Base-by-base conservation (phyloP, 2,329 filamentous ascomycete genomes). In the Boeremia lycopersici region DNA sequence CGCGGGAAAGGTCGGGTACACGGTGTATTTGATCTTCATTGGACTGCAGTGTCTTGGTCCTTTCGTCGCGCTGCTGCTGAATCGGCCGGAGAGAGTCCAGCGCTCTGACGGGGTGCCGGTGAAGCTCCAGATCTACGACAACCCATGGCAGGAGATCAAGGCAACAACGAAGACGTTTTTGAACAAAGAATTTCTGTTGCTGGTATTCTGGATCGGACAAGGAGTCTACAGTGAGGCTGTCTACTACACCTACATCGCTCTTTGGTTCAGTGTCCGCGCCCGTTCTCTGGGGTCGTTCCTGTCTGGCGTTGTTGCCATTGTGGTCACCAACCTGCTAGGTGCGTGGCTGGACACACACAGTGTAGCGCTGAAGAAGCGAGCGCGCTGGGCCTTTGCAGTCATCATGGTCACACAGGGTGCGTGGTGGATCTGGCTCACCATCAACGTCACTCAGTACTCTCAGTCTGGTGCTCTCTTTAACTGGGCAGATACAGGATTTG, bases 371-470 rank as follows among this genome's bases (percentile, higher is more conserved):
- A 83, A 81, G 61, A 67, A 74, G 0, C 78, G 86, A 12, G 78
- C 81, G 1, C 76, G 86, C 4, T 75, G 70, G 3, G 77, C 83
- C 0, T 89, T 88, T 58, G 76, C 73, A 49, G 59, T 76, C 6
- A 78, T 86, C 42, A 74, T 82, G 23, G 74, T 78, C 0, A 64
- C 86, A 0, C 86, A 89, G 61, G 87, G 86, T 0, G 85, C 77
- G 0, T 89, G 86, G 82, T 90, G 88, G 87, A 78, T 84, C 6
- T 90, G 88, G 87, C 83, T 82, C 0, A 87, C 86, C 0, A 74
- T 90, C 6, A 71, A 88, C 4, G 84, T 85, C 0, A 85, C 86
- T 0, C 76, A 82, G 30, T 90, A 84, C 67, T 77, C 77, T 19
- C 72, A 74, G 12, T 82, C 80, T 0, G 74, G 77, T 17, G 86